Evolutionary conservation across 768 basidiomycete species (phyloP), one percentile per base, ranked within the genome.

Genomic region (Tubosaeta sp.): DNA sequence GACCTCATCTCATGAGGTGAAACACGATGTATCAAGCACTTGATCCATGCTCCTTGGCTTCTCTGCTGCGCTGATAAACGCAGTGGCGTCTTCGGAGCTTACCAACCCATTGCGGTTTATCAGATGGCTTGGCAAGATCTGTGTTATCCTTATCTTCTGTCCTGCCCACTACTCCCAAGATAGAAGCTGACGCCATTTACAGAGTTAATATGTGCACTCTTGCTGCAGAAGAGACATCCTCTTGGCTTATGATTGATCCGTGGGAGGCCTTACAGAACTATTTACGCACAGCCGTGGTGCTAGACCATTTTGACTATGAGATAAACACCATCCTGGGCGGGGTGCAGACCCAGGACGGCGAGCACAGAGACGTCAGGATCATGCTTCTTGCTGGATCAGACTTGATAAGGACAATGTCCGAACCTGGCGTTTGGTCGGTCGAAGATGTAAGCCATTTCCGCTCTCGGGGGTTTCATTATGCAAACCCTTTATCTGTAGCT

Each of bases 351-450:
- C 78, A 81, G 59, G 85, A 86, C 65, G 86, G 88, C 47, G 81
- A 91, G 74, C 81, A 79, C 61, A 81, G 86, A 56, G 74, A 79
- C 64, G 85, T 90, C 57, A 85, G 85, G 56, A 79, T 97, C 59
- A 91, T 98, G 87, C 82, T 99, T 38, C 82, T 99, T 49, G 97
- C 97, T 5, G 97, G 97, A n/a, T 94, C 91, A 11, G 97, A 99
- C 72, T 77, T 99, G 61, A 98, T 98, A 70, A 85, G 91, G 63
- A 97, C 94, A 26, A 97, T 99, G 87, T 91, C 90, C 59, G 94
- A 97, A 73, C 97, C 97, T 26, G 95, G 97, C 16, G 95, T 99
- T 34, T 99, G 97, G 97, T 84, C 86, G 50, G 86, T 94, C 63
- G 78, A 83, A 54, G 97, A 99, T 79, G 94, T 95, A 72, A 66